A percentile compares a stretch with the other conserved stretches of the same genome.
Conservation (phyloP, 148 eudicot genomes). For the Salicornia ramosissima region DNA sequence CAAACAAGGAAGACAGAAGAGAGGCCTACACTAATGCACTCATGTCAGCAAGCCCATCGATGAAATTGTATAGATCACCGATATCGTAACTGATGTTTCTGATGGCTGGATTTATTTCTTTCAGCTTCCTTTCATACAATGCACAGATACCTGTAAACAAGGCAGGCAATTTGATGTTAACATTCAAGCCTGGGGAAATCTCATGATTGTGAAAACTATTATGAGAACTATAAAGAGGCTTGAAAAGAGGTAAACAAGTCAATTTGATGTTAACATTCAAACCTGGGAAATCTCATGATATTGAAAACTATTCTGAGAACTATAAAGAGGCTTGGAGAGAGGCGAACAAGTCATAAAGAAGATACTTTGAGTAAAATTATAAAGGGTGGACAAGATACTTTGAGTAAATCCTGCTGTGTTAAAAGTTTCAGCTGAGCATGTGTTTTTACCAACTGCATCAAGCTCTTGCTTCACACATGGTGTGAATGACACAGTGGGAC, state of each 20-base stretch:
- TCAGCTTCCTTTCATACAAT: constrained; percentile 83
- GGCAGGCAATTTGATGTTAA: constrained; percentile 4
- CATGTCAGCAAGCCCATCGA: constrained; percentile 91
- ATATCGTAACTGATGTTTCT: constrained; percentile 77
- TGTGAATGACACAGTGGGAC: background rate
- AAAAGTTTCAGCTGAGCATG: background rate
- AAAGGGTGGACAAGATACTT: too few species aligned
- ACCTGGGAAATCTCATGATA: too few species aligned
- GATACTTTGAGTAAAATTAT: background rate
- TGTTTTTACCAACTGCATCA: too few species aligned
- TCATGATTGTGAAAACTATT: too few species aligned
- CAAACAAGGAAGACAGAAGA: constrained; percentile 1
- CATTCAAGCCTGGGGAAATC: too few species aligned
- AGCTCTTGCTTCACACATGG: background rate
- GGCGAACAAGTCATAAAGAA: background rate
- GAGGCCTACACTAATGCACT: constrained; percentile 82
- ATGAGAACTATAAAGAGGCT: too few species aligned
- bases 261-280: too few species aligned
- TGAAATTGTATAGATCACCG: constrained; percentile 83
- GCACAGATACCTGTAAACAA: constrained; percentile 71
- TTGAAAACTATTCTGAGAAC: too few species aligned
- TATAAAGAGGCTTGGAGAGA: too few species aligned
- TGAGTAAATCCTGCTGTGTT: background rate
- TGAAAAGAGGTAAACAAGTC: too few species aligned
- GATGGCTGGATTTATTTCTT: constrained; percentile 76